Base-by-base conservation (phyloP, 352 stramenopile species). In the Phytophthora gonapodyides region DNA sequence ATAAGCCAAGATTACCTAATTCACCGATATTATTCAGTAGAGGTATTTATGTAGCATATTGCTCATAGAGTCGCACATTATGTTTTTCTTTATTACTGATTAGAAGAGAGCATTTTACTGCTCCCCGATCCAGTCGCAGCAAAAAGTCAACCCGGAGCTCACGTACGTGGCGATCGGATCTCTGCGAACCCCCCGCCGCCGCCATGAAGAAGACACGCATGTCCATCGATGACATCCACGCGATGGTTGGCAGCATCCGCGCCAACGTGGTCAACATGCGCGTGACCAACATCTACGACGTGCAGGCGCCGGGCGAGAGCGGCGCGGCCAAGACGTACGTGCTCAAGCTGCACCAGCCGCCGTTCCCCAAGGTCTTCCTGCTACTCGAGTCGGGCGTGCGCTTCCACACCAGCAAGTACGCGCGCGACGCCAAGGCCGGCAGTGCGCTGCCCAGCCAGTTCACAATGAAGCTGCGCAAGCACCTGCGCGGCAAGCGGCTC, bases 391-490 rank as follows among this genome's bases (percentile, higher is more conserved):
- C 88, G 19, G 97, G 97, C 30, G 89, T 99, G 41, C 89, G 97
- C 35, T 99, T 99, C 77, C 97, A 99, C 75, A 96, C 91, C 27
- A 99, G 95, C 46, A 88, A 94, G 58, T 98, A 93, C 61, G 85
- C 85, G 43, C 80, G 87, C 35, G 79, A 91, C 37, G 52, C 59
- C 16, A 78, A 78, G 42, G 76, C 80, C 13, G 76, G 76, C 24
- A 77, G 76, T 11, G 71, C 88, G 17, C 82, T 98, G 52, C 97
- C 97, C 12, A 97, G 84, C 35, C 90, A 94, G 51, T 99, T 99
- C 71, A 97, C 91, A 35, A 98, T 98, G 89, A 99, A 99, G 79
- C 69, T 99, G 50, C 88, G 97, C 30, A 99, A 99, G 76, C 97
- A 99, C 66, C 73, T 99, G 21, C 89, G 96, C 34, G 89, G 89